Evolutionary conservation across 768 basidiomycete genomes (phyloP), one percentile per base, ranked within the genome.

Genomic region (Leccinum imitatum): DNA sequence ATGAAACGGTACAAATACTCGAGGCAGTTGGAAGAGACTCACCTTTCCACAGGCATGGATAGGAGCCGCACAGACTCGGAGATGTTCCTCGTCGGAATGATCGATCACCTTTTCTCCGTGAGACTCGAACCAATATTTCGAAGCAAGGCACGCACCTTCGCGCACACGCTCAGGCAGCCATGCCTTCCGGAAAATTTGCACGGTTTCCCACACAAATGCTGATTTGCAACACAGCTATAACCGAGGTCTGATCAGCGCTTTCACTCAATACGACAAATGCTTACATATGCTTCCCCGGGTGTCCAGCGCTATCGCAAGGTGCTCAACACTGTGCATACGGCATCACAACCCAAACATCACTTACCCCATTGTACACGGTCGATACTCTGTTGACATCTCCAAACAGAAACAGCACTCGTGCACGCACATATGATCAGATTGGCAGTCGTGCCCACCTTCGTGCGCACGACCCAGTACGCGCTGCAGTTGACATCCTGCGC

Each of bases 41-140:
- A 80, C 86, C 77, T 79, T 69, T 23, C 84, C 85, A 56, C 87
- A 87, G 46, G 78, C 78, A 60, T 87, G 87, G 0, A 78, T 64
- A 23, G 72, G 68, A 3, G 84, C 82, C 0, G 84, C 78, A 63
- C 86, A 87, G 21, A 23, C 21, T 23, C 21, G 21, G 53, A 79
- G 59, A 62, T 87, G 86, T 10, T 78, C 79, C 0, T 76, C 77
- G 7, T 78, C 84, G 2, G 55, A 44, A 55, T 87, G 85, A 17
- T 76, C 77, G 3, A 76, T 73, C 4, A 80, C 72, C 84, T 87
- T 56, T 23, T 31, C 19, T 6, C 1, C 1, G 23, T 63, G 19
- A 59, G 39, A 19, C 3, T 50, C 6, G 6, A 23, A 48, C 17
- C 1, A 13, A 17, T 0, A 6, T 9, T 8, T 48, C 17, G 1